phyloP scores from a whole-genome alignment of 225 moss, liverwort and hornwort species.

The Pseudisothecium myosuroides region DNA sequence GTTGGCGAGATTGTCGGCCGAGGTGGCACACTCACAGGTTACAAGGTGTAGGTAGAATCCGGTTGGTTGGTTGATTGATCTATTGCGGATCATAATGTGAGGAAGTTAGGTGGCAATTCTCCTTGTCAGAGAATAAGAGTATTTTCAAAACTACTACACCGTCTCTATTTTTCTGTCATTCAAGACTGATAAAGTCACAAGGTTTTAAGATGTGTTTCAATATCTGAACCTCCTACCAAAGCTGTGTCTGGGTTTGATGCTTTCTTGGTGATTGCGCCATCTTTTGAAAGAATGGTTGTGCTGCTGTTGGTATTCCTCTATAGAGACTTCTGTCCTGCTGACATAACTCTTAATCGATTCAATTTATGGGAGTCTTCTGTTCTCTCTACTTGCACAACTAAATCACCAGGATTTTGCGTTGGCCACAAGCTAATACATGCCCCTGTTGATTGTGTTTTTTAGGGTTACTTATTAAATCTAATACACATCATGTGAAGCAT shows the following conservation, averaged over 20 bases:
- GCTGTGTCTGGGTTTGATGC: not conserved
- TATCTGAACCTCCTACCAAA: not conserved
- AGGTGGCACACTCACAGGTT: conserved; percentile 78
- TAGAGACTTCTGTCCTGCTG: not conserved
- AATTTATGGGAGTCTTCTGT: not conserved
- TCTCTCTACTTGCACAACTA: not conserved
- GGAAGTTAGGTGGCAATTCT: conserved; percentile 19
- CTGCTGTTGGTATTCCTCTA: not conserved
- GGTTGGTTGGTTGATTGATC: not conserved
- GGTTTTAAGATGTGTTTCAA: not conserved
- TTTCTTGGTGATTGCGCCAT: not conserved
- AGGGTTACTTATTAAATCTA: not conserved
- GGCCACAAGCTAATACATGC: not conserved
- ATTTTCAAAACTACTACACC: not conserved
- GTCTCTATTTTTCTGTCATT: not conserved
- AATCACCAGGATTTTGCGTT: not conserved
- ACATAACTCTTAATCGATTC: not conserved
- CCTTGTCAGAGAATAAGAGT: conserved; percentile 17
- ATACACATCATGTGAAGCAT: not conserved
- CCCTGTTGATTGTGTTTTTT: not conserved
- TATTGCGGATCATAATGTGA: conserved; percentile 6
- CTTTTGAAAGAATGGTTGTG: not conserved
- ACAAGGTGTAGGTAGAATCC: conserved; percentile 57
- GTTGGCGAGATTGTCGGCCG: conserved; percentile 95
- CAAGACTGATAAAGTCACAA: not conserved